Conservation (phyloP, 257 asterid species). For the Solanum chiquidenum region DNA sequence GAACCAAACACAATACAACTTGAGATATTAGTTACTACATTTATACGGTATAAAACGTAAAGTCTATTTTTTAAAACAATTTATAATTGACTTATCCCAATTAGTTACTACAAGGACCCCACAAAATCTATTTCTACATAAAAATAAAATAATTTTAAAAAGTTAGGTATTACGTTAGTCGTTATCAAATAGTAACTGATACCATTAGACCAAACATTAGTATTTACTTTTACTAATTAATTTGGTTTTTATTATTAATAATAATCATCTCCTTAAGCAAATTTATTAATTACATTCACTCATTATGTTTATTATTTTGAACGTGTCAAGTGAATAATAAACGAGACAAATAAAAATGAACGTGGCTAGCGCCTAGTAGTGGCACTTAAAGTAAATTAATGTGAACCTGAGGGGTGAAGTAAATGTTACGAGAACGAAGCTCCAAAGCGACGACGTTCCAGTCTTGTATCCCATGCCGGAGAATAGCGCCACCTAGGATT, state of each 20-base stretch:
- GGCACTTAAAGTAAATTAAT: not conserved
- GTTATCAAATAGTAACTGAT: not conserved
- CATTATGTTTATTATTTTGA: too few species aligned
- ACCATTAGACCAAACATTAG: not conserved
- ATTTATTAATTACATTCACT: too few species aligned
- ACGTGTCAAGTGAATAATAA: too few species aligned
- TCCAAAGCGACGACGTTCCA: conserved; percentile 84
- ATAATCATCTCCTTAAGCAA: too few species aligned
- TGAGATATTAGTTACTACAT: too few species aligned
- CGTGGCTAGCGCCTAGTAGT: not conserved
- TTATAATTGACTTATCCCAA: not conserved
- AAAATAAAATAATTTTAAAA: too few species aligned
- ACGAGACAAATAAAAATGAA: too few species aligned
- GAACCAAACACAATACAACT: not conserved
- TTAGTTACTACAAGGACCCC: not conserved
- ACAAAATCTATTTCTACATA: not conserved
- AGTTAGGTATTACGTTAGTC: not conserved
- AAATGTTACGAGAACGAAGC: conserved; percentile 41
- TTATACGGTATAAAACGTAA: too few species aligned
- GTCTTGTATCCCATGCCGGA: conserved; percentile 42
- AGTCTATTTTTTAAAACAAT: not conserved
- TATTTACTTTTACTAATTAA: not conserved
- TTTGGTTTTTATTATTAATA: too few species aligned
- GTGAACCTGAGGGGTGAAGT: conserved; percentile 55
- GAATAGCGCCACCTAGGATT: conserved; percentile 63